Conservation (phyloP, 805 yeast genomes). For the Teunomyces aglyptinius region DNA sequence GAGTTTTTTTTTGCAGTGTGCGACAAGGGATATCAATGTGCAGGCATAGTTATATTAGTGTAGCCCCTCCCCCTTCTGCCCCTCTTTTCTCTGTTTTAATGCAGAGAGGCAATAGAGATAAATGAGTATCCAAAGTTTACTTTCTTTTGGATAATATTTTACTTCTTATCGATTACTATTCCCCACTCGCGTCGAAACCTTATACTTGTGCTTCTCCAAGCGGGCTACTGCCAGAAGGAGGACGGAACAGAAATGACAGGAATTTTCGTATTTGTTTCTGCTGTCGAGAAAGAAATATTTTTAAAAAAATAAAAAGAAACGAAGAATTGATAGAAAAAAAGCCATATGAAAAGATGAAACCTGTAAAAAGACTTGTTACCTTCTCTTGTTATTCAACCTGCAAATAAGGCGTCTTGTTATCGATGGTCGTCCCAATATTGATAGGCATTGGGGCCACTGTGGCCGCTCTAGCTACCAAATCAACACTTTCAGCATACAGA, state of each 20-base stretch:
- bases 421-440: conserved; percentile 46
- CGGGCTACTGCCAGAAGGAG: neutral
- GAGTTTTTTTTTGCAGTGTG: conserved; percentile 6
- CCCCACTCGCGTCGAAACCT: neutral
- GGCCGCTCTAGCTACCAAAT: conserved; percentile 45
- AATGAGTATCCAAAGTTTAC: too few species aligned
- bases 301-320: neutral
- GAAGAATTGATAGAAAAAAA: neutral
- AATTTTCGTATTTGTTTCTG: neutral
- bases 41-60: neutral
- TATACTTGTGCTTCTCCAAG: neutral
- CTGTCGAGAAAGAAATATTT: neutral
- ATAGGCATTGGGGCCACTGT: conserved; percentile 55
- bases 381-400: conserved; percentile 1
- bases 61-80: neutral
- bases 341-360: neutral
- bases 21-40: neutral
- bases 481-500: conserved; percentile 28
- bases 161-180: neutral
- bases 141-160: neutral
- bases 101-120: too few species aligned
- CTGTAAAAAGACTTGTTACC: neutral
- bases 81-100: neutral
- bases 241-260: neutral
- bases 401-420: neutral